Evolutionary conservation across 768 basidiomycete species (phyloP), one percentile per base, ranked within the genome.

Genomic region (Dacryopinax primogenitus): DNA sequence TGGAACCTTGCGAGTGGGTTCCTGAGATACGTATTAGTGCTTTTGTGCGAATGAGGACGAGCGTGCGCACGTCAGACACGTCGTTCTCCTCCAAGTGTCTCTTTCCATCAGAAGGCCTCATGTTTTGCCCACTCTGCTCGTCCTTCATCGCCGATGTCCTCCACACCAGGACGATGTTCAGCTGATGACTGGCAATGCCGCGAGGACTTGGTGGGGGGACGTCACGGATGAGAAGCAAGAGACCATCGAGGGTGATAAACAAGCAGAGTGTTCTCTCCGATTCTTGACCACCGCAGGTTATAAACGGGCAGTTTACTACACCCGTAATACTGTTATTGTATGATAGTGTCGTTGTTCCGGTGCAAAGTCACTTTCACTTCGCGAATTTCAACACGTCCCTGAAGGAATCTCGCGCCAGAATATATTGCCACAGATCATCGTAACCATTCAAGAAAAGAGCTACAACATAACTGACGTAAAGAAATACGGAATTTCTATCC

Each of bases 381-480:
- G n/a, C n/a, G n/a, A n/a, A n/a, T n/a, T n/a, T n/a, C n/a, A n/a
- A n/a, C n/a, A n/a, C n/a, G n/a, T n/a, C n/a, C n/a, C n/a, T 39
- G 12, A 39, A 39, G 37, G 37, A n/a, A 39, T 11, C 37, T n/a
- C 37, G 37, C 37, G 12, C 37, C n/a, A n/a, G n/a, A n/a, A n/a
- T n/a, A n/a, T n/a, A 37, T 18, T 44, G 51, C 51, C 51, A 58
- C 51, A 58, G 26, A 58, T 58, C 51, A 58, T 58, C 51, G 51
- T 58, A 58, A 28, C 51, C 13, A 58, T 58, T 58, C 26, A 13
- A 58, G 23, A 23, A 58, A 30, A 3, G 51, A 58, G 51, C 26
- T 58, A 58, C 51, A 58, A 58, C 51, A 58, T 9, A 30, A 26
- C 13, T 58, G 32, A 58, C 26, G 51, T 58, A 58, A 26, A 11